Base-by-base conservation (phyloP, 73 alveolate species). In the Paramecium biaurelia region DNA sequence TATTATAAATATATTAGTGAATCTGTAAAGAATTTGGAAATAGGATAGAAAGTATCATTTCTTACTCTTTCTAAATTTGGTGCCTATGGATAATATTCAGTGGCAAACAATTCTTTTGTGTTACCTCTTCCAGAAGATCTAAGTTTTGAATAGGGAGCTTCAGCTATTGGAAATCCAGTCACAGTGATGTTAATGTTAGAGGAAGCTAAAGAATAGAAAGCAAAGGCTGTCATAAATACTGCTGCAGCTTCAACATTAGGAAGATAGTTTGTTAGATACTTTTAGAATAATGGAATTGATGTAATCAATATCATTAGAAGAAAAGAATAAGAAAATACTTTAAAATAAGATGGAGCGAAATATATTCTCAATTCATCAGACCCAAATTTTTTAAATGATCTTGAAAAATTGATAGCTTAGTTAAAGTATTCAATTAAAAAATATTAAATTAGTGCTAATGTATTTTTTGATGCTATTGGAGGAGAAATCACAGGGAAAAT, bases 241-340 rank as follows among this genome's bases (percentile, higher is more conserved):
- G 97, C 96, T 43, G 99, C 98, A 8, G 92, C 96, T 0, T 85
- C 97, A 14, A 93, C 97, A 32, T 93, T 97, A 15, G 98, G 98
- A 12, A 97, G 94, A 92, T 76, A 86, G 95, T 72, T 97, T 4
- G 82, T 89, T 23, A 72, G 94, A 74, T 72, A 85, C 34, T 92
- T 92, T 56, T 89, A 92, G 26, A 53, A 37, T 23, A 94, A 76
- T 41, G 94, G 96, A 28, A 76, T 95, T 24, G 92, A 93, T 5
- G 86, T 93, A 18, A 93, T 97, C 7, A 93, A 95, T 68, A 70
- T 96, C 43, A 96, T 95, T 7, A 96, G 97, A 93, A 94, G 95
- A 85, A 74, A 74, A 43, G 97, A 96, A 42, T 92, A 94, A 89
- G 93, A 76, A 2, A 58, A 93, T 5, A 21, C 56, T 2, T 43